phyloP scores from a whole-genome alignment of 331 rosid genomes.

The Pyrus hybrid region DNA sequence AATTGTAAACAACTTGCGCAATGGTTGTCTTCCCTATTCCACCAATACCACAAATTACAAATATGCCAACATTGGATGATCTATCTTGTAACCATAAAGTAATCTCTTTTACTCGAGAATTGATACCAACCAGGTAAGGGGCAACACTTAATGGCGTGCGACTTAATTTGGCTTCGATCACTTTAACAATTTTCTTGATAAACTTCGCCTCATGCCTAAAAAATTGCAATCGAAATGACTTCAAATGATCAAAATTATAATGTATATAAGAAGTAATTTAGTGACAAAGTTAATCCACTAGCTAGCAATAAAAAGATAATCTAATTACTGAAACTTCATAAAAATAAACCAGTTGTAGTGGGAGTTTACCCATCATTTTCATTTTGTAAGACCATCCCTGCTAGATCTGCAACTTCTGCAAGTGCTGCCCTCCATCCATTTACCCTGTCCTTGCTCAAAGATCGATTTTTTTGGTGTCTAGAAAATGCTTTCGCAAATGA shows the following conservation, averaged over 20 bases:
- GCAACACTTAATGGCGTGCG: neutral
- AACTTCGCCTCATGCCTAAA: neutral
- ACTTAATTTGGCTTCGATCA: neutral
- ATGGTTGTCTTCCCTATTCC: conserved; percentile 14
- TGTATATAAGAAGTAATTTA: no score
- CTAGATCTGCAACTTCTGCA: neutral
- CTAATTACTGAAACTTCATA: neutral
- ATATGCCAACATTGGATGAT: neutral
- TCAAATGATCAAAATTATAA: neutral
- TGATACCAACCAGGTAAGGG: neutral
- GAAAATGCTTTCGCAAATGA: neutral
- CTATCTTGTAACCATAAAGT: neutral
- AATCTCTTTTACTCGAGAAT: neutral
- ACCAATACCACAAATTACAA: neutral
- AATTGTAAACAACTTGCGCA: neutral
- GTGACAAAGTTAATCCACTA: no score
- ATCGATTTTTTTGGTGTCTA: neutral
- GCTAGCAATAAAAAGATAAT: no score
- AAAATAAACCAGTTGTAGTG: neutral
- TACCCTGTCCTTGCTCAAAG: neutral
- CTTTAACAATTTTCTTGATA: neutral
- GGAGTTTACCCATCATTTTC: neutral
- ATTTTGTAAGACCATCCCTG: neutral
- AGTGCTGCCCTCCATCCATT: conserved; percentile 2
- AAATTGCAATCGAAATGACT: neutral